These are phyloP conservation scores for Sugiyamaella castrensis DNA, from an alignment of 1,139 yeast species.

Conservation along the genomic window DNA sequence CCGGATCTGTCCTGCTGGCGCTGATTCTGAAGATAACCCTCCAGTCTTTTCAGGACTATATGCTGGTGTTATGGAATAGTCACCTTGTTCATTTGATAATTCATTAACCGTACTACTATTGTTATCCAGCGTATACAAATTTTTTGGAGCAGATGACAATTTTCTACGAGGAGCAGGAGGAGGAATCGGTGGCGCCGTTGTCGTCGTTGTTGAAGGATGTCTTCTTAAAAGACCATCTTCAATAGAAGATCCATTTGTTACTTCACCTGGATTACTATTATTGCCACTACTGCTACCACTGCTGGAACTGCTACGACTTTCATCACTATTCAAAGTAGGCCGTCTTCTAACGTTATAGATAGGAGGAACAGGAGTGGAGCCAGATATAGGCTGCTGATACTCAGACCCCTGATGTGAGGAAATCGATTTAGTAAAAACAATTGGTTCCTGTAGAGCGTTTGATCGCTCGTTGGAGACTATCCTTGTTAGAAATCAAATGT, in stretches of 20 bases:
- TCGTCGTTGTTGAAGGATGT: not conserved
- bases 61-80: conserved; percentile 9
- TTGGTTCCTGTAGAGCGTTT: conserved; percentile 16
- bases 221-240: not conserved
- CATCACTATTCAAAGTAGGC: not conserved
- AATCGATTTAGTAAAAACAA: conserved; percentile 12
- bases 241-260: not conserved
- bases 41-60: conserved; percentile 10
- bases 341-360: conserved; percentile 1
- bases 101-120: too few relatives aligned
- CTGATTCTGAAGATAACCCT: conserved; percentile 6
- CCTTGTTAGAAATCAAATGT: not conserved
- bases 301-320: conserved; percentile 1
- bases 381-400: not conserved
- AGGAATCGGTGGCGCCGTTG: conserved; percentile 1
- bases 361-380: conserved; percentile 2
- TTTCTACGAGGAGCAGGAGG: conserved; percentile 8
- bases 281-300: conserved; percentile 1
- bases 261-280: not conserved
- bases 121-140: too few relatives aligned
- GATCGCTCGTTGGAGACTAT: not conserved
- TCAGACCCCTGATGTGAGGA: too few relatives aligned
- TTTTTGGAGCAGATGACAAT: not conserved
- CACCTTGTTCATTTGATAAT: not conserved
- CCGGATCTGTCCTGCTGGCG: conserved; percentile 4